Base-by-base conservation (phyloP, 179 eudicot genomes). In the Silene vulgaris region DNA sequence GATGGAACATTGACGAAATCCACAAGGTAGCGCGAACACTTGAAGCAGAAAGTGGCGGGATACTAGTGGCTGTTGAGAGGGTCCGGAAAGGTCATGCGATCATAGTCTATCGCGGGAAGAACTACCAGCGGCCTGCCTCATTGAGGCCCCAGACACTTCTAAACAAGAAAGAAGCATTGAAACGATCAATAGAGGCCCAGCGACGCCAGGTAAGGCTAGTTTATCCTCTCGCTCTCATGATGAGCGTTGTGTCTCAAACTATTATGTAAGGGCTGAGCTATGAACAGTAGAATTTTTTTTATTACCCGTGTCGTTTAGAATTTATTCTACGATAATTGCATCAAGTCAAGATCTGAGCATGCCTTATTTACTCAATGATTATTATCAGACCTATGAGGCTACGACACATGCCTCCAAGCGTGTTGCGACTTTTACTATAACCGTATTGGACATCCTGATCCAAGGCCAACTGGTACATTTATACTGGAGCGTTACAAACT, bases 1-100 rank as follows among this genome's bases (percentile, higher is more conserved):
- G 89, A 50, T 83, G 85, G 83, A 84, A 82, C 87, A 88, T 89
- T 76, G 89, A 83, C 71, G 99, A 90, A 76, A 84, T 91, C 74
- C 86, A 84, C 71, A 73, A 75, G 57, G 83, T 80, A 81, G 97
- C 99, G 35, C 83, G 83, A 60, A 86, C 79, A 57, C 82, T 96
- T 65, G 99, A 96, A 77, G 88, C 98, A 77, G 98, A 96, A 84
- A 96, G 99, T 82, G 96, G 96, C 72, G 99, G 99, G 70, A 85
- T 93, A 83, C 81, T 96, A 85, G 91, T 93, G 48, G 87, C 96
- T 40, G 91, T 93, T 72, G 98, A 96, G 73, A 88, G 83, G 76
- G 91, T 85, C 48, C 89, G 88, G 59, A 88, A 91, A 77, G 98
- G 98, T 63, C 83, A 76, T 83, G 97, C 94, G 26, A 90, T 96